Percentiles rank a stretch among this genome's conserved stretches.
Conservation (phyloP, 2,329 filamentous ascomycete species). For the Ophiostoma triangulosporum region DNA sequence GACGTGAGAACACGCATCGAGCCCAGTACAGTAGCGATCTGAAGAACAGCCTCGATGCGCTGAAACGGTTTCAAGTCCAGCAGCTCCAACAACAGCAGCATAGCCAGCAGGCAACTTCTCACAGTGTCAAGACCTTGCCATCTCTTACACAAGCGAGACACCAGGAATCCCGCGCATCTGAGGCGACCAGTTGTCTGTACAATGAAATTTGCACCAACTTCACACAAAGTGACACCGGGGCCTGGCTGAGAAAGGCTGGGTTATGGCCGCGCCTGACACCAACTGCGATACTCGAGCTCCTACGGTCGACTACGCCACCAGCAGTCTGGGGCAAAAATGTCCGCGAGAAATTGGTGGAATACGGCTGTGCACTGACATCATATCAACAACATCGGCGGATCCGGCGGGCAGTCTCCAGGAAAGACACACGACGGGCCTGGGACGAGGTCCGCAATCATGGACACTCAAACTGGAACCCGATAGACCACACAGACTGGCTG, state of each 20-base stretch:
- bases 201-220: not conserved
- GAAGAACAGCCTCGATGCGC: not conserved
- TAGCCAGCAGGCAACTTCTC: not conserved
- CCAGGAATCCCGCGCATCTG: not conserved
- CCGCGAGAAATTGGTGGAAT: constrained; percentile 27
- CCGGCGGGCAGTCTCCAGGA: constrained; percentile 17
- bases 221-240: not conserved
- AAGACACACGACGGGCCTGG: constrained; percentile 18
- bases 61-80: not conserved
- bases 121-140: not conserved
- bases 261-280: constrained; percentile 34
- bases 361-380: constrained; percentile 29
- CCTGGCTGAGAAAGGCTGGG: constrained; percentile 28
- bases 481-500: constrained; percentile 45
- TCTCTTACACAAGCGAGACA: not conserved
- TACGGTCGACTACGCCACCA: constrained; percentile 22
- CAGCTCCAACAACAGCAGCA: not conserved
- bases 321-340: constrained; percentile 21
- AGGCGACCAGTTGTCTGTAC: not conserved
- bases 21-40: not conserved
- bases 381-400: constrained; percentile 33
- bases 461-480: constrained; percentile 43
- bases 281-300: constrained; percentile 30
- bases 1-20: not conserved
- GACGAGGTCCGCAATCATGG: constrained; percentile 35